Evolutionary conservation across 768 basidiomycete genomes (phyloP), one percentile per base, ranked within the genome.

Genomic region (Termitomyces sp.): DNA sequence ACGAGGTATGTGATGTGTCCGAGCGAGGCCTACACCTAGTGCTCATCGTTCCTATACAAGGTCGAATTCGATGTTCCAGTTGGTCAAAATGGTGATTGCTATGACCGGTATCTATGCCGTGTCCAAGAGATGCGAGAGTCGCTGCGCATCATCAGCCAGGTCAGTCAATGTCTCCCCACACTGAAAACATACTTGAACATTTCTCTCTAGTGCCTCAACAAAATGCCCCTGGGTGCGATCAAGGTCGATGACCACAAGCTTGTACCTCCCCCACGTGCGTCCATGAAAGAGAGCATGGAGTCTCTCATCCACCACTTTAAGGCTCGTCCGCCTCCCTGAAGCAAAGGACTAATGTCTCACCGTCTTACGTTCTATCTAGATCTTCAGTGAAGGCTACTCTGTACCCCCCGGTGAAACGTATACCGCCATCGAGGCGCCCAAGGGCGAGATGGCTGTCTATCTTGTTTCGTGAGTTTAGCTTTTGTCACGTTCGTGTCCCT

Each of bases 221-320:
- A 97, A 77, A 99, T 99, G 78, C 91, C 96, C 0, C 79, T 86
- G 13, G 97, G 97, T 36, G 93, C 83, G 30, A 72, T 95, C 76
- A 98, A 95, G 75, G 85, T 98, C 27, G 96, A 99, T 69, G 96
- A 98, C 76, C 91, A 97, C 77, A 99, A 99, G 76, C 86, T 98
- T 58, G 91, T 91, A 0, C 94, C 97, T 24, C 96, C 96, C 30
- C 95, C 96, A 14, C 88, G 96, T 57, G 95, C 96, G 0, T 88
- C 88, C 56, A 99, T 99, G 97, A 99, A 99, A 76, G 97, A 99
- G 79, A 93, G 88, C 74, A 98, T 98, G 95, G 95, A 98, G 75
- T 86, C 89, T 6, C 82, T 98, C 56, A 98, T 99, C 65, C 96
- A 99, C 71, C 96, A 98, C 78, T 98, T 99, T 81, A 99, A 99